Evolutionary conservation across 2,329 filamentous ascomycete species (phyloP), one percentile per base, ranked within the genome.

Genomic region (Emericellopsis atlantica): DNA sequence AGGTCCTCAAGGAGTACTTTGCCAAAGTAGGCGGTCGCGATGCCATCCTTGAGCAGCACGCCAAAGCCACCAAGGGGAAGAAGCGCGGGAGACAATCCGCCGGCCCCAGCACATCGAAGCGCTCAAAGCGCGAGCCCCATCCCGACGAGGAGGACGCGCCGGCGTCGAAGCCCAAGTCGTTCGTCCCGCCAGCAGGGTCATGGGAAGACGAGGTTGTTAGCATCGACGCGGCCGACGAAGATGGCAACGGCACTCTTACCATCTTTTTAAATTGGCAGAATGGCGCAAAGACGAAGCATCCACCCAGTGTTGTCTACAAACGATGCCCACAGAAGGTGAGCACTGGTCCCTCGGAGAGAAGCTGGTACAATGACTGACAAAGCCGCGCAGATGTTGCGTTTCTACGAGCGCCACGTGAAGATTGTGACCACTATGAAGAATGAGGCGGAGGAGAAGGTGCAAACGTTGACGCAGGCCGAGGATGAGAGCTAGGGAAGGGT

Each of bases 291-390:
- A 84, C 82, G 1, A 79, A 84, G 53, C 84, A 90, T 51, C 70
- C 76, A 9, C 76, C 84, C 14, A 58, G 67, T 16, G 69, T 79
- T 12, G 71, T 88, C 7, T 84, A 89, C 51, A 72, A 78, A 51
- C 80, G 86, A 49, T 88, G 83, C 49, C 85, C 85, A 0, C 84
- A 90, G 54, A 84, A 81, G 70, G 81, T 82, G 56, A 42, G 62
- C 41, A 23, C 14, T 31, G 11, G 9, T 18, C 14, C 24, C 29
- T 15, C n/a, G 11, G 18, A 26, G 37, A 31, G 8, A 34, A 12
- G 39, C 22, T 14, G 18, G 26, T n/a, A 21, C n/a, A 7, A 12
- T 12, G 26, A n/a, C n/a, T 14, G 23, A 26, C 39, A 26, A 11
- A 41, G 31, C 15, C 4, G 12, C n/a, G 18, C 40, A 78, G 74